Evolutionary conservation across 106 monocot genomes (phyloP).

Genomic region (Chionographis japonica): DNA sequence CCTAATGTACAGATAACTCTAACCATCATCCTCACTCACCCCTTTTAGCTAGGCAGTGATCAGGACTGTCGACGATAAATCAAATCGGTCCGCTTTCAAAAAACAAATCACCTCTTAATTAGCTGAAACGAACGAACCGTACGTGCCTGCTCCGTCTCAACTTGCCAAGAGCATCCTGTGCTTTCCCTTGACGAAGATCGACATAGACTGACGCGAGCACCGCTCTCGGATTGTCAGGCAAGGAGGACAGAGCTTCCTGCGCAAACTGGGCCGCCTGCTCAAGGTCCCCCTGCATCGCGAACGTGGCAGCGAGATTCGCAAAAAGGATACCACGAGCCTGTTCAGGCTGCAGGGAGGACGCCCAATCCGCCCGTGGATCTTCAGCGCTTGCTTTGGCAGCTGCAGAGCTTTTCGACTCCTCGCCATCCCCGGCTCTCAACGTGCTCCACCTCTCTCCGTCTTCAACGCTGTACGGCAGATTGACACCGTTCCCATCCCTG

Average conservation of each 20-base stretch:
- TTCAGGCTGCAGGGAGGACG: constrained; percentile 33
- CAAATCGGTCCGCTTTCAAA: too few relatives aligned
- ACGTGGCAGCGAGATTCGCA: constrained; percentile 45
- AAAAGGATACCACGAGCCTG: constrained; percentile 56
- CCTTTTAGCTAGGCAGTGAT: not conserved
- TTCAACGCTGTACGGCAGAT: constrained; percentile 60
- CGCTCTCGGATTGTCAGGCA: constrained; percentile 61
- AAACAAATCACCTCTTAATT: not conserved
- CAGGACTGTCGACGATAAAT: not conserved
- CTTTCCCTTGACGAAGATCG: constrained; percentile 55
- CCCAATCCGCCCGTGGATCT: too few relatives aligned
- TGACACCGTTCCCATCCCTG: constrained; percentile 18
- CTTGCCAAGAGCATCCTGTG: constrained; percentile 50
- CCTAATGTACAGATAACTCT: constrained; percentile 8
- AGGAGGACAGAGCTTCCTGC: constrained; percentile 28
- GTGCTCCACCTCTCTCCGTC: constrained; percentile 39
- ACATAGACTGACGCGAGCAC: constrained; percentile 52
- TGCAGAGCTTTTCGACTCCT: constrained; percentile 32
- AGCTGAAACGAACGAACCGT: constrained; percentile 16
- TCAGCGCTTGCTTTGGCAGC: not conserved
- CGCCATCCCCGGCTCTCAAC: constrained; percentile 42
- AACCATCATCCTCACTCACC: not conserved
- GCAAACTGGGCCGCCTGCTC: constrained; percentile 52
- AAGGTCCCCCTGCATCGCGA: constrained; percentile 52
- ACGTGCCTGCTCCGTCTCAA: constrained; percentile 48